A percentile compares a stretch with the other conserved stretches of the same genome.
phyloP scores from a whole-genome alignment of 2,329 filamentous ascomycete genomes.

The Aspergillus sp. region DNA sequence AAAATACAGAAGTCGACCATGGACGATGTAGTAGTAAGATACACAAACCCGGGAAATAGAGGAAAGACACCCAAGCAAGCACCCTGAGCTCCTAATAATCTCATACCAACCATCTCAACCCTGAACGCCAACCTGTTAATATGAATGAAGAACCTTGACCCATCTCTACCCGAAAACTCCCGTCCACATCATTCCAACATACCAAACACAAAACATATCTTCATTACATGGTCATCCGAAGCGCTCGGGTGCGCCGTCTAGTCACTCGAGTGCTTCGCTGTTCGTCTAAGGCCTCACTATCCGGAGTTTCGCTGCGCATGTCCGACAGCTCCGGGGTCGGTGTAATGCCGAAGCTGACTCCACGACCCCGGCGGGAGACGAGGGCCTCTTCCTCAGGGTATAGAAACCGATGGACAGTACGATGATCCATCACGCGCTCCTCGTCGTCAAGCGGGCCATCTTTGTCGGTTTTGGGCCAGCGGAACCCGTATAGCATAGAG shows the following conservation, averaged over 20 bases:
- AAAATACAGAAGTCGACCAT: slow-evolving; percentile 1
- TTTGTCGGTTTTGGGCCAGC: slow-evolving; percentile 93
- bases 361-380: slow-evolving; percentile 37
- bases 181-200: neutral
- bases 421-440: slow-evolving; percentile 73
- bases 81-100: neutral
- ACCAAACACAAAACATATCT: slow-evolving; percentile 1
- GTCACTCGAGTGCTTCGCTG: slow-evolving; percentile 36
- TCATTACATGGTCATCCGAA: slow-evolving; percentile 38
- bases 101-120: neutral
- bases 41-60: neutral
- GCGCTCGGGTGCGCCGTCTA: slow-evolving; percentile 31
- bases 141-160: neutral
- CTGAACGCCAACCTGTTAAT: slow-evolving; percentile 8
- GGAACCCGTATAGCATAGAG: slow-evolving; percentile 89
- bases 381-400: slow-evolving; percentile 64
- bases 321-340: slow-evolving; percentile 41
- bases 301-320: slow-evolving; percentile 38
- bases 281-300: slow-evolving; percentile 35
- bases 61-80: neutral
- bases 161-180: slow-evolving; percentile 8
- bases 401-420: slow-evolving; percentile 83
- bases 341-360: slow-evolving; percentile 36
- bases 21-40: neutral
- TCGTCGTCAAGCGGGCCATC: slow-evolving; percentile 71